Conservation (phyloP, 2,329 filamentous ascomycete genomes). For the Thielaviopsis musarum region DNA sequence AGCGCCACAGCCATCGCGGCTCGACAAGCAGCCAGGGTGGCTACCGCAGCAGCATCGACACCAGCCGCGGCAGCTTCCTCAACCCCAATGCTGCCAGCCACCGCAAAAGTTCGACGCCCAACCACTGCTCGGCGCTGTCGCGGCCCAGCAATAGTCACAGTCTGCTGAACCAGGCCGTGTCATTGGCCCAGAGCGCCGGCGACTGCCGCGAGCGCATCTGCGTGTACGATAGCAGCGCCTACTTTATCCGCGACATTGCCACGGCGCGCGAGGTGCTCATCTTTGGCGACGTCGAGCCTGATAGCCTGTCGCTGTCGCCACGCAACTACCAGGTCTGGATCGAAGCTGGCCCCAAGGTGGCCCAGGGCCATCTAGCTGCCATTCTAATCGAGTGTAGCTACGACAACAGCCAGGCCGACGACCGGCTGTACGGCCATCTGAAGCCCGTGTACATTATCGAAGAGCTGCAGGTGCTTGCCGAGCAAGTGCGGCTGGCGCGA, state of each 20-base stretch:
- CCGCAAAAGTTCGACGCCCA: constrained; percentile 6
- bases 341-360: constrained; percentile 76
- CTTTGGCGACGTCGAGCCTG: constrained; percentile 91
- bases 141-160: constrained; percentile 8
- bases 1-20: constrained; percentile 50
- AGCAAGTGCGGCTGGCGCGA: constrained; percentile 44
- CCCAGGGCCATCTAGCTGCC: constrained; percentile 50
- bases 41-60: constrained; percentile 33
- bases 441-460: constrained; percentile 67
- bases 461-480: constrained; percentile 57
- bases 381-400: constrained; percentile 97
- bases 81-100: constrained; percentile 13
- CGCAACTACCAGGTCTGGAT: constrained; percentile 74
- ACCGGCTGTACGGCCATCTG: constrained; percentile 74
- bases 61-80: constrained; percentile 17
- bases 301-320: constrained; percentile 65
- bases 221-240: constrained; percentile 78
- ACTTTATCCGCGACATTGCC: constrained; percentile 66
- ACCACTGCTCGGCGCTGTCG: constrained; percentile 2
- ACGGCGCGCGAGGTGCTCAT: constrained; percentile 69
- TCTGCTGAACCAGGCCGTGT: constrained; percentile 10
- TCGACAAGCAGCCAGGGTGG: constrained; percentile 31
- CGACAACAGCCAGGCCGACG: constrained; percentile 60
- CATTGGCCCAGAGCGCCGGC: constrained; percentile 12
- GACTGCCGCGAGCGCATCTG: constrained; percentile 36